These are phyloP conservation scores for Brassica nigra DNA, from an alignment of 345 rosid genomes.

Conservation along the genomic window DNA sequence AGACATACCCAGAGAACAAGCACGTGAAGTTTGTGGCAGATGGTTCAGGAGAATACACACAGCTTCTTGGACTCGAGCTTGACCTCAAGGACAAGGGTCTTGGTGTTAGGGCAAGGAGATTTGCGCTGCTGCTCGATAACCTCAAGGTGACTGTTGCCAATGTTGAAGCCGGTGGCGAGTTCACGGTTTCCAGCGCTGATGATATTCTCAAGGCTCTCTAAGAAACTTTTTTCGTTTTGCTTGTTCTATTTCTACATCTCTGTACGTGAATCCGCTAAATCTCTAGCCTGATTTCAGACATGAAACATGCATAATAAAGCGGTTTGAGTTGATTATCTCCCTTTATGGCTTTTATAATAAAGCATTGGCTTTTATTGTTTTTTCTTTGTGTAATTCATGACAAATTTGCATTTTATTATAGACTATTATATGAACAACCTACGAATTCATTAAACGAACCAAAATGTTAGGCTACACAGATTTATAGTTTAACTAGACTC, in stretches of 20 bases:
- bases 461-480: background rate
- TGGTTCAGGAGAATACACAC: constrained; percentile 84
- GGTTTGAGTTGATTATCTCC: background rate
- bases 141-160: constrained; percentile 92
- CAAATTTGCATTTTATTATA: background rate
- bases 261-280: background rate
- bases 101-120: constrained; percentile 85
- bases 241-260: background rate
- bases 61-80: constrained; percentile 89
- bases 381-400: background rate
- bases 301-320: background rate
- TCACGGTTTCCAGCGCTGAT: constrained; percentile 82
- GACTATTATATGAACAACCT: background rate
- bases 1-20: constrained; percentile 90
- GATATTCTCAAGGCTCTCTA: constrained; percentile 81
- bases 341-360: background rate
- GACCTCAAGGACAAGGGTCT: constrained; percentile 86
- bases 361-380: background rate
- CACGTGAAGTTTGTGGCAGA: constrained; percentile 89
- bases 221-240: background rate
- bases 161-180: constrained; percentile 87
- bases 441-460: background rate
- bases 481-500: too few species aligned
- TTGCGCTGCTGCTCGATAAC: constrained; percentile 79
- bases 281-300: background rate